Evolutionary conservation across 805 yeast genomes (phyloP), one percentile per base, ranked within the genome.

Genomic region (Saturnispora sekii): DNA sequence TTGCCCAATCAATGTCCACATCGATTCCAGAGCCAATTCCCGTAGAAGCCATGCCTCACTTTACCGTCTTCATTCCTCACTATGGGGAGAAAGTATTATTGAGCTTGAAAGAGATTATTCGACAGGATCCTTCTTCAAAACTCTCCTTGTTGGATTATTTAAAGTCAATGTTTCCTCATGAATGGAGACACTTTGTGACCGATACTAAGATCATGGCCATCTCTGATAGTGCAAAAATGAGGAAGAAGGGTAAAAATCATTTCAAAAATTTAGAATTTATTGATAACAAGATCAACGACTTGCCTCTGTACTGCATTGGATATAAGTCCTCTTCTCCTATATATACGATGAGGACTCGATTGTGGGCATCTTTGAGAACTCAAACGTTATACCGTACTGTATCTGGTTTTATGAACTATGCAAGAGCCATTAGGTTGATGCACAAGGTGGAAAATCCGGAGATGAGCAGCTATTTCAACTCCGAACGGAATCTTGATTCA

Each of bases 381-480:
- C 96, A 87, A 57, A 87, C 96, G 0, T 66, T 87, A 44, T 88
- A 81, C 56, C 67, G 96, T 34, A 87, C 96, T 0, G 70, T 85
- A 3, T 76, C 89, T 0, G 96, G 96, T 0, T 86, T 88, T 56
- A 76, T 76, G 76, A 86, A 86, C 58, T 87, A 87, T 57, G 67
- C 74, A 11, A 72, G 72, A 32, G 96, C 96, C 0, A 72, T 88
- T 29, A 79, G 79, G 51, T 64, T 86, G 21, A 66, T 87, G 6
- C 77, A 78, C 53, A 65, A 80, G 37, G 73, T 81, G 36, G 96
- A 87, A 59, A 76, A 74, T 48, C 76, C 79, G 1, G 74, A 72
- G 14, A 60, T 73, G 58, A 61, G 72, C 35, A 74, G 68, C 31
- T 54, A 54, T 46, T 61, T 65, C 40, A 71, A 70, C 40, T 65